Evolutionary conservation across 768 basidiomycete species (phyloP).

Genomic region (Scleroderma citrinum): DNA sequence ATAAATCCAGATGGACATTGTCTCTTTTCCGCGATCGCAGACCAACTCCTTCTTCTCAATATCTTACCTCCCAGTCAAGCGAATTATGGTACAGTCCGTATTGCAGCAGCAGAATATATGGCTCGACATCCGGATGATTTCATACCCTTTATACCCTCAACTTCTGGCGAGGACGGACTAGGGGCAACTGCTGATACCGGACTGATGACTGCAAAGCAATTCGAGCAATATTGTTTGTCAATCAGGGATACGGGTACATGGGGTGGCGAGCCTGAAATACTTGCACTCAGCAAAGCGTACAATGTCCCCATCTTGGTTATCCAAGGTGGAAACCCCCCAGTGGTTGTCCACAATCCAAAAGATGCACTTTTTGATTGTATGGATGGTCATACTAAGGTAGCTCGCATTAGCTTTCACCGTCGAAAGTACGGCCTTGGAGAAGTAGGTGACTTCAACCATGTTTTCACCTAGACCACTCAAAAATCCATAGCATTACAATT

Average conservation of each 20-base stretch:
- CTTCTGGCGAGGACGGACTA: constrained; percentile 60
- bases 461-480: constrained; percentile 5
- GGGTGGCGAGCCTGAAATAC: constrained; percentile 98
- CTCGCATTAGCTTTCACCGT: constrained; percentile 86
- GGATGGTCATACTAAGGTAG: constrained; percentile 33
- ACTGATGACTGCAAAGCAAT: constrained; percentile 62
- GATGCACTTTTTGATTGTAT: constrained; percentile 25
- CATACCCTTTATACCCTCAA: constrained; percentile 82
- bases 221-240: constrained; percentile 66
- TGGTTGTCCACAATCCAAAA: constrained; percentile 76
- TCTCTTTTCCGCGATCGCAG: constrained; percentile 89
- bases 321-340: constrained; percentile 71
- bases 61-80: constrained; percentile 55
- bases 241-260: constrained; percentile 85
- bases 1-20: constrained; percentile 95
- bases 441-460: constrained; percentile 41
- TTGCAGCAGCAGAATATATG: constrained; percentile 76
- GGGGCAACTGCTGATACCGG: constrained; percentile 57
- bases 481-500: constrained; percentile 74
- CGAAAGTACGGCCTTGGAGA: constrained; percentile 95
- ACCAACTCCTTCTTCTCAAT: constrained; percentile 77
- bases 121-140: constrained; percentile 82
- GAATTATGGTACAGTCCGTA: constrained; percentile 55
- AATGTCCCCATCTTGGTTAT: constrained; percentile 86
- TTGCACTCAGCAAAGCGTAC: constrained; percentile 78